Conservation (phyloP, 208 protist genomes). For the Leishmania arabica region DNA sequence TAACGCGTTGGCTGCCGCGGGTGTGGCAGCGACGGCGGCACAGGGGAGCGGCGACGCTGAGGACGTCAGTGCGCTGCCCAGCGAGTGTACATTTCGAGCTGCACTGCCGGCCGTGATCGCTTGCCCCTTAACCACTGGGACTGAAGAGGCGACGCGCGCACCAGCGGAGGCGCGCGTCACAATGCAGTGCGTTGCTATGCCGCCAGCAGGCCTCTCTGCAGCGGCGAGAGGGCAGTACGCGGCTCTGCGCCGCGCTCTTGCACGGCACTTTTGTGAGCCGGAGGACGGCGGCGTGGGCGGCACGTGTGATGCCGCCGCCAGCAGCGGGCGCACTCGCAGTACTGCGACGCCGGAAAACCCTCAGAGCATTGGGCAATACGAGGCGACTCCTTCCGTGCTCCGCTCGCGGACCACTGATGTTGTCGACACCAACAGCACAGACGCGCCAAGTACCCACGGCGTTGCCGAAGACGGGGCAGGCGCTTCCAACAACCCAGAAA, state of each 20-base stretch:
- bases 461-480: background rate
- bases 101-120: background rate
- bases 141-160: background rate
- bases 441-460: background rate
- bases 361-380: background rate
- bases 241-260: background rate
- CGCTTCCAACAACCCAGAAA: background rate
- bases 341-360: background rate
- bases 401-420: background rate
- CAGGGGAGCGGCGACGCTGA: background rate
- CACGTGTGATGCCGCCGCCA: background rate
- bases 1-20: background rate
- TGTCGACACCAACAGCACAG: background rate
- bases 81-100: background rate
- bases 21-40: background rate
- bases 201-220: conserved; percentile 1
- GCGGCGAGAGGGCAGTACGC: background rate
- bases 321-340: background rate
- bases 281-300: background rate
- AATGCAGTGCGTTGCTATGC: background rate
- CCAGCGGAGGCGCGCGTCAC: background rate
- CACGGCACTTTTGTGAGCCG: background rate
- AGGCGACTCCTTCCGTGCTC: background rate
- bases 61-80: background rate
- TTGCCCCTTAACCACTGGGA: background rate